Evolutionary conservation across 495 filamentous ascomycete species (phyloP).

Genomic region (Rostrohypoxylon terebratum): DNA sequence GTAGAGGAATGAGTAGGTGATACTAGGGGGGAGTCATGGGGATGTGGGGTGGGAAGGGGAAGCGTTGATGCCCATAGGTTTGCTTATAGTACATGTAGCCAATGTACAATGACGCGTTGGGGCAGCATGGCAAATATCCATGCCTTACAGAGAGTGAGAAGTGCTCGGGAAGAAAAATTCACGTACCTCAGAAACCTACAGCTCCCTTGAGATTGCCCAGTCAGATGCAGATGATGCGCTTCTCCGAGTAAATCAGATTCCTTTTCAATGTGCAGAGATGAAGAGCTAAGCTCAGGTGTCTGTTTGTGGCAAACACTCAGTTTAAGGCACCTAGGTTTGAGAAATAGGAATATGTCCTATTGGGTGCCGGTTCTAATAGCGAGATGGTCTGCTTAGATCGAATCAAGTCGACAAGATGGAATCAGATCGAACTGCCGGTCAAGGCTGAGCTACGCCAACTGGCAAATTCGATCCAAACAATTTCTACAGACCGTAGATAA

Average conservation of each 20-base stretch:
- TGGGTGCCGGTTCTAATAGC: not conserved
- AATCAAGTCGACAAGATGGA: not conserved
- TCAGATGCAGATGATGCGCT: not conserved
- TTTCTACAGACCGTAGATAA: slow-evolving; percentile 29
- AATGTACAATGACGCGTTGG: not conserved
- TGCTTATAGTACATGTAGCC: slow-evolving; percentile 5
- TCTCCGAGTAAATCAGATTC: not conserved
- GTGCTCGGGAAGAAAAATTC: not conserved
- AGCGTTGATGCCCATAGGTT: slow-evolving; percentile 1
- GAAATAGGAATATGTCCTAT: not conserved
- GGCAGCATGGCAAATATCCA: not conserved
- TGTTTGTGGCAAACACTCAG: not conserved
- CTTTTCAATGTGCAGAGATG: not conserved
- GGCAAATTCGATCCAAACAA: slow-evolving; percentile 10
- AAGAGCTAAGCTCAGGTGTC: not conserved
- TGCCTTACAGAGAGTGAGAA: not conserved
- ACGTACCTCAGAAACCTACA: slow-evolving; percentile 32
- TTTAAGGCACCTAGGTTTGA: not conserved
- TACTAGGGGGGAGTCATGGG: not conserved
- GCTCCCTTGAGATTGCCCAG: slow-evolving; percentile 4
- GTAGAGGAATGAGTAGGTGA: not conserved
- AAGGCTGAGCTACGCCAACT: slow-evolving; percentile 7
- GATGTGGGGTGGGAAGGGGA: not conserved
- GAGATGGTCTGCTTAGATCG: not conserved
- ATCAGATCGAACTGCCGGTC: not conserved